These are phyloP conservation scores for Ormosia emarginata DNA, from an alignment of 306 rosid genomes.

Conservation along the genomic window DNA sequence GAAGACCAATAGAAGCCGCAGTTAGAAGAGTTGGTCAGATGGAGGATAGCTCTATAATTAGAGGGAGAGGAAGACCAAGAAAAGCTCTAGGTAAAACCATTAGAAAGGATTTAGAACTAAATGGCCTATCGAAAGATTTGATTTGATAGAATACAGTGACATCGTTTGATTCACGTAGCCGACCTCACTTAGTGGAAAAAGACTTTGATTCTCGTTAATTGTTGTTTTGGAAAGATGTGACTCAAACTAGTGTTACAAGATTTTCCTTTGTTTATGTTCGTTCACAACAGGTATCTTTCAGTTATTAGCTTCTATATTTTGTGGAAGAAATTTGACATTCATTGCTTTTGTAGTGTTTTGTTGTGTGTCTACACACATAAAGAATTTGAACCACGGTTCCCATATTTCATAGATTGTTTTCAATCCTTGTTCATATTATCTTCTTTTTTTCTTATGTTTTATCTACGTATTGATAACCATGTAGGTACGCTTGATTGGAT, in stretches of 20 bases:
- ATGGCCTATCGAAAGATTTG: too few species aligned
- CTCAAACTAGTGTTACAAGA: background rate
- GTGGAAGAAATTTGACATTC: background rate
- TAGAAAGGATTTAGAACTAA: too few species aligned
- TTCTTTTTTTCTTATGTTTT: background rate
- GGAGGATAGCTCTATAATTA: too few species aligned
- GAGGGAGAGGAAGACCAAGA: too few species aligned
- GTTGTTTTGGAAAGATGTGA: background rate
- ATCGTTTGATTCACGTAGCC: too few species aligned
- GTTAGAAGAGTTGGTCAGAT: too few species aligned
- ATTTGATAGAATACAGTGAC: too few species aligned
- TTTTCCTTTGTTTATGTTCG: background rate
- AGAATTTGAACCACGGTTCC: background rate
- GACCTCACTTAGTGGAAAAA: too few species aligned
- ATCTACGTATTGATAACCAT: background rate
- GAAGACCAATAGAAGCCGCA: too few species aligned
- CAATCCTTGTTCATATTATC: background rate
- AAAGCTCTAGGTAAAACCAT: too few species aligned
- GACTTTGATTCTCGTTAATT: too few species aligned
- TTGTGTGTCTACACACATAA: background rate
- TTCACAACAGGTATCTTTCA: background rate
- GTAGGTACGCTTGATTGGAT: constrained; percentile 95
- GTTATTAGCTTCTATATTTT: constrained; percentile 12
- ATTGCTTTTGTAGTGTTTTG: background rate
- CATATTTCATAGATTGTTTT: background rate